Conservation (phyloP, 768 basidiomycete species). For the Rhizopogon roseolus region DNA sequence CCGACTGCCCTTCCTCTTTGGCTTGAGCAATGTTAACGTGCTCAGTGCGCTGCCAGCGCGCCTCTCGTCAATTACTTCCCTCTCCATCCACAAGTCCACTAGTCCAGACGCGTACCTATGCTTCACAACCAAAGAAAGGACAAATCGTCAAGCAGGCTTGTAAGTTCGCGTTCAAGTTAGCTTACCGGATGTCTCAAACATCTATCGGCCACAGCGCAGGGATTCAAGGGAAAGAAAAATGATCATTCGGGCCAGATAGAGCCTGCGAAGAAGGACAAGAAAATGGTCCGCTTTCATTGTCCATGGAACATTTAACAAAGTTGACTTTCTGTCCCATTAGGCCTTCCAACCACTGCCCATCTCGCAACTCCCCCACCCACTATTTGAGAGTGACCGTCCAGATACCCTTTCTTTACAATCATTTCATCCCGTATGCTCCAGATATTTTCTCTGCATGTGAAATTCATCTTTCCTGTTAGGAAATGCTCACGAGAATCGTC, state of each 20-base stretch:
- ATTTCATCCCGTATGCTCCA: constrained; percentile 37
- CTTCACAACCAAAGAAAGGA: constrained; percentile 1
- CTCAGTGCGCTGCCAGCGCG: not conserved
- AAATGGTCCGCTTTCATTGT: not conserved
- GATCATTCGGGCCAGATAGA: not conserved
- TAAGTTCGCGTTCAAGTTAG: not conserved
- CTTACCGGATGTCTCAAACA: not conserved
- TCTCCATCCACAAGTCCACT: not conserved
- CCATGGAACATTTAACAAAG: not conserved
- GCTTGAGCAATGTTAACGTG: not conserved
- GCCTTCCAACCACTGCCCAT: constrained; percentile 39
- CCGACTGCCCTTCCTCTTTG: too few relatives aligned
- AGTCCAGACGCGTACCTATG: constrained; percentile 1
- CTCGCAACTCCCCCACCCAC: constrained; percentile 31
- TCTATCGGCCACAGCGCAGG: not conserved
- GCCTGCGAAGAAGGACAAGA: not conserved
- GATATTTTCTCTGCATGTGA: not conserved
- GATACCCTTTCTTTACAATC: constrained; percentile 32
- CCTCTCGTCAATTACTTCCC: not conserved
- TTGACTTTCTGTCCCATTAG: constrained; percentile 18
- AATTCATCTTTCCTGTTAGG: constrained; percentile 17
- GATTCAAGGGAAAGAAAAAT: not conserved
- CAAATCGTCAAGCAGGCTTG: not conserved
- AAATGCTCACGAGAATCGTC: constrained; percentile 28
- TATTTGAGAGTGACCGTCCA: constrained; percentile 36